Conservation (phyloP, 208 protist species). For the Trypanosoma avium region DNA sequence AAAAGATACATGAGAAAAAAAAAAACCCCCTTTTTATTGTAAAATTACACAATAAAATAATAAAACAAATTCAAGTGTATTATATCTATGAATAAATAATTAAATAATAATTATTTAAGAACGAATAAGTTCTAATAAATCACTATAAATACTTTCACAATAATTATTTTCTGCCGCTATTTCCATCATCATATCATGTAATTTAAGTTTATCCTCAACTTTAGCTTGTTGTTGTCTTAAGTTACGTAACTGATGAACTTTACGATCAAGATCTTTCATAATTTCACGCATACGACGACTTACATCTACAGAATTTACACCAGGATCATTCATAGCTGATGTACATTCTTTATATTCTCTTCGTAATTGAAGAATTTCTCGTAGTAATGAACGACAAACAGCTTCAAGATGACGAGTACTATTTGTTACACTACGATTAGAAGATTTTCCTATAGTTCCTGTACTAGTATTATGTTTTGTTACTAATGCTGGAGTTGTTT, state of each 20-base stretch:
- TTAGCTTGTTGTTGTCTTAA: constrained; percentile 53
- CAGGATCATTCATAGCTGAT: constrained; percentile 44
- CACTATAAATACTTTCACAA: constrained; percentile 68
- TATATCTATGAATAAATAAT: no score
- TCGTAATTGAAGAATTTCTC: constrained; percentile 48
- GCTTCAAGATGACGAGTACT: constrained; percentile 35
- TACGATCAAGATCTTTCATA: constrained; percentile 62
- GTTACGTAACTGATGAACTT: constrained; percentile 54
- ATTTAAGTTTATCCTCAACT: constrained; percentile 39
- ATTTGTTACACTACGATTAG: constrained; percentile 7
- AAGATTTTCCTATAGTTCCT: neutral
- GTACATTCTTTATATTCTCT: constrained; percentile 50
- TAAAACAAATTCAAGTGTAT: no score
- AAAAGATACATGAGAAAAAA: no score
- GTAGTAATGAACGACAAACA: constrained; percentile 45
- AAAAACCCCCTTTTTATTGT: constrained; percentile 5
- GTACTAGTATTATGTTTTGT: constrained; percentile 3
- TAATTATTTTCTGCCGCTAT: constrained; percentile 68
- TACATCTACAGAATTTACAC: constrained; percentile 48
- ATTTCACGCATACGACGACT: constrained; percentile 66
- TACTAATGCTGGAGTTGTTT: no score
- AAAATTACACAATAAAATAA: no score
- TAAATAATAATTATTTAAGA: no score
- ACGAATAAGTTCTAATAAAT: constrained; percentile 55
- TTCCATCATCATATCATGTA: constrained; percentile 68